These are phyloP conservation scores for Phylloporus rhodoxanthus DNA, from an alignment of 768 basidiomycete genomes.

Conservation along the genomic window DNA sequence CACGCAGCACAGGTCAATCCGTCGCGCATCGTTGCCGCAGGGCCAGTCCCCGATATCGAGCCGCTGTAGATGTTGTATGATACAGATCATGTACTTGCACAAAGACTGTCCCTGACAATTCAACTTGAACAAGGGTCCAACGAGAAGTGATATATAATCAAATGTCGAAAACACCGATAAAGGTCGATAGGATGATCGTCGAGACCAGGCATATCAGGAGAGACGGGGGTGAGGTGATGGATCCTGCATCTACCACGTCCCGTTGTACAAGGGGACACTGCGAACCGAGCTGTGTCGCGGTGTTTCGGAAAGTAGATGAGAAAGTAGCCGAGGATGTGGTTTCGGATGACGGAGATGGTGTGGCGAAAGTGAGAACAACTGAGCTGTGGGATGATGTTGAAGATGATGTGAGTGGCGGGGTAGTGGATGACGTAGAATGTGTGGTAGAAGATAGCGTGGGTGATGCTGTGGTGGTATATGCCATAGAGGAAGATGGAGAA, in stretches of 20 bases:
- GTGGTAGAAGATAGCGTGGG: neutral
- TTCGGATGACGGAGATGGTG: neutral
- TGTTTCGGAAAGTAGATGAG: constrained; percentile 3
- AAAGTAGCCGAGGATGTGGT: neutral
- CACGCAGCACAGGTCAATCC: constrained; percentile 61
- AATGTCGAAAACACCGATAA: constrained; percentile 22
- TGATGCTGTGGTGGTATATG: neutral
- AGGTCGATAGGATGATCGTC: constrained; percentile 22
- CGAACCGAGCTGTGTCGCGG: constrained; percentile 19
- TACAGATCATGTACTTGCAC: constrained; percentile 3
- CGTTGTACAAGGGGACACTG: constrained; percentile 17
- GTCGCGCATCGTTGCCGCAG: constrained; percentile 66
- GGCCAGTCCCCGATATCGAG: constrained; percentile 65
- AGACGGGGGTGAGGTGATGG: constrained; percentile 5
- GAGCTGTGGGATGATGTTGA: neutral
- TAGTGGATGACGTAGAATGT: neutral
- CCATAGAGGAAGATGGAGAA: neutral
- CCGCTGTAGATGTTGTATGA: constrained; percentile 38
- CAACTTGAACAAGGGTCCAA: neutral
- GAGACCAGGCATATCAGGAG: constrained; percentile 21
- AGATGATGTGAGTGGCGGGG: neutral
- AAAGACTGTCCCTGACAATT: constrained; percentile 1
- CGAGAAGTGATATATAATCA: constrained; percentile 8
- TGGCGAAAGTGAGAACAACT: neutral
- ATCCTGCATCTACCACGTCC: constrained; percentile 5